Evolutionary conservation across 2,329 filamentous ascomycete species (phyloP).

Genomic region (Aspergillus sp.): DNA sequence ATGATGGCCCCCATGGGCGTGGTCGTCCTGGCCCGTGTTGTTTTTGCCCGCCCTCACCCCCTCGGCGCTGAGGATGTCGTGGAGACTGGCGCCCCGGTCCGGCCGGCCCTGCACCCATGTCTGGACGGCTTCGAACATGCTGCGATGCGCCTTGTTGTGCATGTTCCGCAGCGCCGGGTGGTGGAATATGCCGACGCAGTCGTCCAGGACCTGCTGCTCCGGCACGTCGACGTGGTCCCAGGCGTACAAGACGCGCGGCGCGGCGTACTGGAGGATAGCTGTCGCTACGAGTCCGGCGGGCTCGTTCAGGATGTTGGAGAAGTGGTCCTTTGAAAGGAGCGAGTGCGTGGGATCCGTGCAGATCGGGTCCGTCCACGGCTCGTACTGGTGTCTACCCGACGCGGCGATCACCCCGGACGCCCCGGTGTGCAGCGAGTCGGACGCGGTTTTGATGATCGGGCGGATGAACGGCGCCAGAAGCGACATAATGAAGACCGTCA

Average conservation of each 20-base stretch:
- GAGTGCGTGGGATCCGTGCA: conserved; percentile 75
- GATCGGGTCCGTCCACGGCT: conserved; percentile 66
- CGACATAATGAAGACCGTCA: conserved; percentile 85
- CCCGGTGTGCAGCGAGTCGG: conserved; percentile 73
- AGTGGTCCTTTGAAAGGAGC: conserved; percentile 76
- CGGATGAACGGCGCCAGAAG: conserved; percentile 85
- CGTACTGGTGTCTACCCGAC: conserved; percentile 64
- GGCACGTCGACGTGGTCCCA: conserved; percentile 83
- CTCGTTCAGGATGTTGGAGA: conserved; percentile 68
- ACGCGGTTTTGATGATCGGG: conserved; percentile 81
- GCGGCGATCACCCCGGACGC: conserved; percentile 61
- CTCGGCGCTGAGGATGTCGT: conserved; percentile 68
- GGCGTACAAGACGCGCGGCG: conserved; percentile 79
- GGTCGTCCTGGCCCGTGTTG: conserved; percentile 21
- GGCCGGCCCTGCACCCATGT: conserved; percentile 66
- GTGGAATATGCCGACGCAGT: conserved; percentile 77
- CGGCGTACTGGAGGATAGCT: conserved; percentile 73
- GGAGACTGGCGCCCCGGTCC: conserved; percentile 57
- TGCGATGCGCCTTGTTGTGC: conserved; percentile 65
- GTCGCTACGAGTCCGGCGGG: conserved; percentile 65
- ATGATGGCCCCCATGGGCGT: conserved; percentile 22
- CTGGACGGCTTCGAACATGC: conserved; percentile 82
- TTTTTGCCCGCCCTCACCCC: conserved; percentile 78
- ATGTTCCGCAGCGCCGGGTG: conserved; percentile 77
- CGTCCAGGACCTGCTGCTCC: conserved; percentile 72